phyloP scores from a whole-genome alignment of 176 grass and related monocot genomes.

The Ananas comosus region DNA sequence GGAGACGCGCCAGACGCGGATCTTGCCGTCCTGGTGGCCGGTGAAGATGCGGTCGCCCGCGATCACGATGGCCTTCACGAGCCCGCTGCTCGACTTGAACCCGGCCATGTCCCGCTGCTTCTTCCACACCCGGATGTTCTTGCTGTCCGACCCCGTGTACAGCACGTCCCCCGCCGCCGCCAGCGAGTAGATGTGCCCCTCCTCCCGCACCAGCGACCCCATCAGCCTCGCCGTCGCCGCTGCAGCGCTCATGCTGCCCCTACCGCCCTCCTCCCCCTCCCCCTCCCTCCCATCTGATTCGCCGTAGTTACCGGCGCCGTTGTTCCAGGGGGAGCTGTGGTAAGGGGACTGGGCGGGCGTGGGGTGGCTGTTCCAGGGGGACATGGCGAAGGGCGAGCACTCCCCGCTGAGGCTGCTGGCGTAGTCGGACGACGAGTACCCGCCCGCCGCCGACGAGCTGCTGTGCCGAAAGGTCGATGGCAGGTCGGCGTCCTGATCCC shows the following conservation, averaged over 20 bases:
- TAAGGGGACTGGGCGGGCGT: conserved; percentile 29
- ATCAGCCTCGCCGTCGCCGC: conserved; percentile 31
- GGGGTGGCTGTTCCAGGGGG: conserved; percentile 68
- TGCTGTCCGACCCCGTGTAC: conserved; percentile 93
- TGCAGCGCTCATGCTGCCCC: not conserved
- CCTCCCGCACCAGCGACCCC: conserved; percentile 64
- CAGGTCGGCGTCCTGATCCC: conserved; percentile 12
- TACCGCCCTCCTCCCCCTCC: too few relatives aligned
- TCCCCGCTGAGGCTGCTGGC: conserved; percentile 73
- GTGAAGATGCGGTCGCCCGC: conserved; percentile 86
- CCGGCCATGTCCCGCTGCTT: conserved; percentile 87
- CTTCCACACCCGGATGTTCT: conserved; percentile 96
- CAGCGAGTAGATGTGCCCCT: conserved; percentile 89
- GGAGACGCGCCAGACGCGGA: conserved; percentile 80
- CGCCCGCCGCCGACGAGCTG: conserved; percentile 60
- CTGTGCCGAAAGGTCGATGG: conserved; percentile 51
- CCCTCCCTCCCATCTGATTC: not conserved
- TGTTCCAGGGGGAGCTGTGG: conserved; percentile 57
- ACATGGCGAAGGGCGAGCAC: conserved; percentile 88
- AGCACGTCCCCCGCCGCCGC: conserved; percentile 61
- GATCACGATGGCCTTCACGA: conserved; percentile 93
- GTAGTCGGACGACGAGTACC: conserved; percentile 59
- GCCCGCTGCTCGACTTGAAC: conserved; percentile 91
- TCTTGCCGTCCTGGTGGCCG: conserved; percentile 95
- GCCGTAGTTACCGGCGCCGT: conserved; percentile 23